Base-by-base conservation (phyloP, 2,329 filamentous ascomycete genomes). In the Bipolaris gigantea region DNA sequence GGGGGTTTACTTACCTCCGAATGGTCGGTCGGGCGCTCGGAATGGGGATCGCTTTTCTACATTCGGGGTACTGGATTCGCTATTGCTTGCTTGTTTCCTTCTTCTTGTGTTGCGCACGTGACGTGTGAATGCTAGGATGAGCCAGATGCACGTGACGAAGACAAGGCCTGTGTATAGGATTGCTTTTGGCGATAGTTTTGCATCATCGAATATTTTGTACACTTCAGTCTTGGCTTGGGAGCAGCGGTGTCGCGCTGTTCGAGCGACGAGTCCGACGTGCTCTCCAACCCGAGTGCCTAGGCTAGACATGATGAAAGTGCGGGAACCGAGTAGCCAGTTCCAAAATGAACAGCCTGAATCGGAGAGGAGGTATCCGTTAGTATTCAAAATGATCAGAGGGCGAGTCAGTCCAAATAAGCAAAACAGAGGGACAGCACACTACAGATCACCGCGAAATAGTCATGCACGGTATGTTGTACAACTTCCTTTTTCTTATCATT, bases 1-100 rank as follows among this genome's bases (percentile, higher is more conserved):
- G 10, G 11, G n/a, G 15, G 5, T 23, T 36, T 36, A 7, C 21
- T 73, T 73, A 83, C 81, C 79, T 68, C 82, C 81, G 16, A 73
- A 75, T 46, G 76, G 67, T 16, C 80, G 70, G 0, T 74, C 69
- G 5, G 71, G 59, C 51, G 74, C 53, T 64, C 74, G 74, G 50
- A 66, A 69, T 15, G 58, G 57, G 35, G 64, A 64, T 5, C 74
- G 73, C 55, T 80, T 81, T 61, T 83, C 79, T 7, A 77, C 70
- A 61, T 80, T 77, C 2, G 79, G 77, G 1, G 77, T 71, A n/a
- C 50, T 58, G 11, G 71, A 62, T 27, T 52, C 53, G 4, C 49
- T 41, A 23, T 43, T 2, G 40, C 7, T 43, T 10, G 8, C n/a
- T 10, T 16, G 9, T 9, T 18, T 27, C 3, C 16, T n/a, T 43